Evolutionary conservation across 2,329 filamentous ascomycete species (phyloP).

Genomic region (Ophiobolus disseminans): DNA sequence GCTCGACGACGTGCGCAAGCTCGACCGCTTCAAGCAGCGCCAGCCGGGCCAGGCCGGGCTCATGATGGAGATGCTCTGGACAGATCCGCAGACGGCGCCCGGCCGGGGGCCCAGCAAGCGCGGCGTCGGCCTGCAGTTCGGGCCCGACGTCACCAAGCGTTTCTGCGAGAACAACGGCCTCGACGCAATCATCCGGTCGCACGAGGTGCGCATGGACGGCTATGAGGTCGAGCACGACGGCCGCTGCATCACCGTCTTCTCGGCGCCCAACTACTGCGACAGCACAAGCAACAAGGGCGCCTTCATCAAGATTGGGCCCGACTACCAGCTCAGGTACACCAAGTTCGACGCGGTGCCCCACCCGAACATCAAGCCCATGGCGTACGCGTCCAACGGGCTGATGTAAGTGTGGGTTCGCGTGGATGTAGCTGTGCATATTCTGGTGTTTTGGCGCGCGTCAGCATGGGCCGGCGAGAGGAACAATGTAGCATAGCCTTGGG

Average conservation of each 20-base stretch:
- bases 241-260: conserved; percentile 98
- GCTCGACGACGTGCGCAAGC: conserved; percentile 90
- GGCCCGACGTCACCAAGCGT: conserved; percentile 91
- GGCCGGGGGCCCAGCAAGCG: conserved; percentile 95
- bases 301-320: conserved; percentile 93
- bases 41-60: conserved; percentile 92
- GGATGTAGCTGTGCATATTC: conserved; percentile 44
- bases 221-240: conserved; percentile 98
- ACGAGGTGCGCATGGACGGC: conserved; percentile 99
- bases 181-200: conserved; percentile 93
- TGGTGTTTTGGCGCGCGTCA: conserved; percentile 46
- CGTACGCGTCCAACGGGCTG: conserved; percentile 84
- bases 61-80: conserved; percentile 99
- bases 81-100: conserved; percentile 85
- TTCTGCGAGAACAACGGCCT: conserved; percentile 97
- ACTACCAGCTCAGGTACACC: conserved; percentile 89
- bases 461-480: conserved; percentile 37
- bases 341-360: conserved; percentile 97
- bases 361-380: conserved; percentile 93
- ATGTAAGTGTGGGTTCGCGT: conserved; percentile 59
- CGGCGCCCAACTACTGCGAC: conserved; percentile 96
- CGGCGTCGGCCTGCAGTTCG: conserved; percentile 95
- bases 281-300: conserved; percentile 97
- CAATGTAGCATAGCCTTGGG: conserved; percentile 17
- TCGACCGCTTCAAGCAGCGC: conserved; percentile 87